Evolutionary conservation across 2,329 filamentous ascomycete genomes (phyloP).

Genomic region (Cercospora zeina): DNA sequence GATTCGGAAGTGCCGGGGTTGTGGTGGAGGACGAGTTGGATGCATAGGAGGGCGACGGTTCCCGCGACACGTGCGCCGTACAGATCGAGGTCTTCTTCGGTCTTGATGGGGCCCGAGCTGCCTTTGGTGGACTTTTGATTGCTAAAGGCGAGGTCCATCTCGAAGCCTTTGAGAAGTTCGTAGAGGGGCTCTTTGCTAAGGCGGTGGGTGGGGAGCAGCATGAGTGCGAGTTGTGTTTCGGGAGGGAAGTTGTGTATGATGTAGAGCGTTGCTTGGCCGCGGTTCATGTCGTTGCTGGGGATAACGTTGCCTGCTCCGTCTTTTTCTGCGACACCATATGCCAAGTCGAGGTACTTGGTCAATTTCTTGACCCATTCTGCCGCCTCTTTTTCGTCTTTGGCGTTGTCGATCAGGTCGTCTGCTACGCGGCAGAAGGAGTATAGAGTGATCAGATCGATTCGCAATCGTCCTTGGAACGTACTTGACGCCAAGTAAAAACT

Average conservation of each 20-base stretch:
- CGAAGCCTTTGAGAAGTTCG: slow-evolving; percentile 66
- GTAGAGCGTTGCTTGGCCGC: slow-evolving; percentile 41
- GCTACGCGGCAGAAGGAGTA: slow-evolving; percentile 74
- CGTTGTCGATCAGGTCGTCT: slow-evolving; percentile 71
- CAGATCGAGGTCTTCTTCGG: slow-evolving; percentile 59
- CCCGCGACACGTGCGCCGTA: slow-evolving; percentile 71
- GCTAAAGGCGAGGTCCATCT: slow-evolving; percentile 65
- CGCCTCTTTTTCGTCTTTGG: slow-evolving; percentile 55
- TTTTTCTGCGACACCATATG: slow-evolving; percentile 45
- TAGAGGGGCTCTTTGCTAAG: slow-evolving; percentile 62
- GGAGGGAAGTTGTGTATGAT: slow-evolving; percentile 55
- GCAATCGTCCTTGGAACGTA: slow-evolving; percentile 65
- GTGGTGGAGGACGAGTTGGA: slow-evolving; percentile 66
- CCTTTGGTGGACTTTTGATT: slow-evolving; percentile 16
- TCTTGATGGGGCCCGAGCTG: slow-evolving; percentile 54
- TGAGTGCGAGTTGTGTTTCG: slow-evolving; percentile 55
- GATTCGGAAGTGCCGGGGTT: slow-evolving; percentile 39
- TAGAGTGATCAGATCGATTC: slow-evolving; percentile 67
- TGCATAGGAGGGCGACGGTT: slow-evolving; percentile 68
- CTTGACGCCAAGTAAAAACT: slow-evolving; percentile 73
- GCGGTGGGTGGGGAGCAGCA: slow-evolving; percentile 59
- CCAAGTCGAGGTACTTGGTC: slow-evolving; percentile 57
- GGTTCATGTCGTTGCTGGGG: slow-evolving; percentile 36
- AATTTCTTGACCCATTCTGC: slow-evolving; percentile 61
- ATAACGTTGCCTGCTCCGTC: slow-evolving; percentile 34